Conservation (phyloP, 495 filamentous ascomycete genomes). For the Annulohypoxylon nitens region DNA sequence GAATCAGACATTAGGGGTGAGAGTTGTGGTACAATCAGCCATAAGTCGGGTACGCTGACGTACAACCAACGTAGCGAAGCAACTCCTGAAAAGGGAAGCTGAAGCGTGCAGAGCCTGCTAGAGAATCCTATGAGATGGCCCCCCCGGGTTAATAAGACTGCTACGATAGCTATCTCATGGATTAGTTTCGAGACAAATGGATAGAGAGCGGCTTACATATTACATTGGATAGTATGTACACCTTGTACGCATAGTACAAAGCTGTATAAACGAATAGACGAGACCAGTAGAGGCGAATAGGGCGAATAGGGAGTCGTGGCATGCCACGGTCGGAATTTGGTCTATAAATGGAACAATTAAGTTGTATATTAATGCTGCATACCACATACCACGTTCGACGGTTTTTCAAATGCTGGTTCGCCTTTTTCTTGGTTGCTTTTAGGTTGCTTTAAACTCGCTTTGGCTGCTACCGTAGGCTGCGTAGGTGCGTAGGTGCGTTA, state of each 20-base stretch:
- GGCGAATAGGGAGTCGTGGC: slow-evolving; percentile 47
- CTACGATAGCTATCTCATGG: slow-evolving; percentile 36
- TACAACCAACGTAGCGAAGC: slow-evolving; percentile 42
- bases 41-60: slow-evolving; percentile 40
- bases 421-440: slow-evolving; percentile 34
- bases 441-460: neutral
- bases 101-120: slow-evolving; percentile 45
- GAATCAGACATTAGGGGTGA: slow-evolving; percentile 44
- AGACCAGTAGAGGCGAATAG: slow-evolving; percentile 10
- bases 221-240: neutral
- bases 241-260: slow-evolving; percentile 2
- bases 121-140: slow-evolving; percentile 43
- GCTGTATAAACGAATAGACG: slow-evolving; percentile 6
- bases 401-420: slow-evolving; percentile 41
- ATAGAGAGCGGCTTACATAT: slow-evolving; percentile 36
- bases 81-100: slow-evolving; percentile 49
- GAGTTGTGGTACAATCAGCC: slow-evolving; percentile 38
- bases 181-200: slow-evolving; percentile 24
- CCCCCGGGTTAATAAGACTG: slow-evolving; percentile 43
- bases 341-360: slow-evolving; percentile 51
- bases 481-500: neutral
- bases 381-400: slow-evolving; percentile 45
- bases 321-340: slow-evolving; percentile 43
- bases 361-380: slow-evolving; percentile 46
- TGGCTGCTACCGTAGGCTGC: slow-evolving; percentile 1